These are phyloP conservation scores for Seminavis robusta DNA, from an alignment of 108 stramenopile genomes.

Conservation along the genomic window DNA sequence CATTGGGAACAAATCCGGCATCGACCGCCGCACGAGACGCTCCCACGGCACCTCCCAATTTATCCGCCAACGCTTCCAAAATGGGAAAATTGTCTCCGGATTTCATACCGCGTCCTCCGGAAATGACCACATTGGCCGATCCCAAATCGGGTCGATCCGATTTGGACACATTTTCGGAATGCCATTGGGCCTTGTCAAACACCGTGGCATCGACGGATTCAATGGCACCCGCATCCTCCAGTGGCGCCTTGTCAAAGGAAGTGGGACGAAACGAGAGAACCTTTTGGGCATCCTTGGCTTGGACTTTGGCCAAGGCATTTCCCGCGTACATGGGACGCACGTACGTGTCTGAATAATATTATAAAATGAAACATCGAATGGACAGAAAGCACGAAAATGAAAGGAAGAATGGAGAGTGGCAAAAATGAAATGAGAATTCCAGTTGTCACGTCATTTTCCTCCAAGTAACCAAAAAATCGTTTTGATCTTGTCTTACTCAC, in stretches of 20 bases:
- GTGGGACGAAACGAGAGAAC: conserved; percentile 91
- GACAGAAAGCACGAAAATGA: background rate
- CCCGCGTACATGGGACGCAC: conserved; percentile 99
- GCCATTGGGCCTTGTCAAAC: conserved; percentile 61
- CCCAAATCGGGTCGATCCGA: conserved; percentile 95
- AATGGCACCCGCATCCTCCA: conserved; percentile 41
- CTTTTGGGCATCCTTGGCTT: conserved; percentile 61
- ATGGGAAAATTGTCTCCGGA: conserved; percentile 93
- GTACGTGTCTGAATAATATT: conserved; percentile 66
- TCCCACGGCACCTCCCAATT: conserved; percentile 93
- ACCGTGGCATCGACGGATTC: conserved; percentile 57
- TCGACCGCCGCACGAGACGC: conserved; percentile 97
- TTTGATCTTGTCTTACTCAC: conserved; percentile 51
- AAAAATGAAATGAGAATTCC: conserved; percentile 3
- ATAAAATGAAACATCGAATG: background rate
- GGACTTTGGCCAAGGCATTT: conserved; percentile 96
- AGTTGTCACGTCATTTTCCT: background rate
- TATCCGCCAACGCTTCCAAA: conserved; percentile 94
- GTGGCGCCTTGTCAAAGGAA: conserved; percentile 93
- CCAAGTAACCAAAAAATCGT: background rate
- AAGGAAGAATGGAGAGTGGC: background rate
- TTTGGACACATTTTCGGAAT: conserved; percentile 65
- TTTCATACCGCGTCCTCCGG: conserved; percentile 97
- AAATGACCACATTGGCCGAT: conserved; percentile 88
- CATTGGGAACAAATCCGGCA: conserved; percentile 97